phyloP scores from a whole-genome alignment of 2,329 filamentous ascomycete species.

The Colletotrichum sublineola region DNA sequence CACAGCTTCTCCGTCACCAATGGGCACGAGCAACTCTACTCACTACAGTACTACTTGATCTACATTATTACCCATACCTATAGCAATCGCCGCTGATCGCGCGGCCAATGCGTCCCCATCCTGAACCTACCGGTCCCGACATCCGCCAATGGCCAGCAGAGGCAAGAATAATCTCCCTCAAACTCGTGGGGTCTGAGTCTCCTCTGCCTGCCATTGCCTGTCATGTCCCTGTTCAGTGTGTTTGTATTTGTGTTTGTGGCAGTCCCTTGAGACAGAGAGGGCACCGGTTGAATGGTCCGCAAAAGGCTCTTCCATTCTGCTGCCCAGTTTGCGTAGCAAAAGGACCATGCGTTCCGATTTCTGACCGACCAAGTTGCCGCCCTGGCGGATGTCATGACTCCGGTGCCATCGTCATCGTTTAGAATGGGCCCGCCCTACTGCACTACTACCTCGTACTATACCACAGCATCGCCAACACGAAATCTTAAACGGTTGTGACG shows the following conservation, averaged over 20 bases:
- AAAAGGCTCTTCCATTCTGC: neutral
- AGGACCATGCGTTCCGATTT: neutral
- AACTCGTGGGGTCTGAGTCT: slow-evolving; percentile 29
- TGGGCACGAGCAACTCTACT: neutral
- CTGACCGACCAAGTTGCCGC: slow-evolving; percentile 15
- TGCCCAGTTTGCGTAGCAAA: neutral
- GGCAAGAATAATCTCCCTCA: slow-evolving; percentile 6
- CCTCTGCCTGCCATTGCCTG: neutral
- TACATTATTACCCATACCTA: neutral
- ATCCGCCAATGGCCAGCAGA: neutral
- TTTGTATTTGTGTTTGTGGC: neutral
- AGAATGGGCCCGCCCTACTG: neutral
- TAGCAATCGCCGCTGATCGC: neutral
- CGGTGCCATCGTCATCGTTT: neutral
- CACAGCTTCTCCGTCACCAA: neutral
- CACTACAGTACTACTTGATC: neutral
- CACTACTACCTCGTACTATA: neutral
- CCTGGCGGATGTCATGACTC: slow-evolving; percentile 20
- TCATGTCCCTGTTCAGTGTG: neutral
- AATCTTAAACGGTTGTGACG: neutral
- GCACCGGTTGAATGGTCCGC: neutral
- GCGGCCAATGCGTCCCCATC: neutral
- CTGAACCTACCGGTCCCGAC: neutral
- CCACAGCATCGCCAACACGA: neutral
- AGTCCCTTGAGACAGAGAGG: neutral